phyloP scores from a whole-genome alignment of 2,329 filamentous ascomycete species.

The Xylaria sp. region DNA sequence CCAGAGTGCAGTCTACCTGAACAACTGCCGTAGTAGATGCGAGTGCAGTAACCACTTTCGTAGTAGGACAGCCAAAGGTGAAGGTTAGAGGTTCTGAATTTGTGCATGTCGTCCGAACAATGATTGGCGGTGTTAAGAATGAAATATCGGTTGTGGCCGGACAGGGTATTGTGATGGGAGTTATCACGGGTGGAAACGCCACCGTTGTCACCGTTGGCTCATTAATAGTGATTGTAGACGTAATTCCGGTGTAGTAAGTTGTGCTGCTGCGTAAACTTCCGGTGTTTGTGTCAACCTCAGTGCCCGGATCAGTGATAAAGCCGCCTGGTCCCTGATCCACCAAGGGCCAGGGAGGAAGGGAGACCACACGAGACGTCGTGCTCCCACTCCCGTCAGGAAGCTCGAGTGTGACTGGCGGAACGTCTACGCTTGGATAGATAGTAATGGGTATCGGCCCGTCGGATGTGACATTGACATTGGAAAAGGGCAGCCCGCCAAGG shows the following conservation, averaged over 20 bases:
- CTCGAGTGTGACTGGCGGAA: conserved; percentile 1
- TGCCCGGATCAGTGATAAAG: background rate
- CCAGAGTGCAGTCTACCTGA: background rate
- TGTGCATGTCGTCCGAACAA: background rate
- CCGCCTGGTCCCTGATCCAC: conserved; percentile 6
- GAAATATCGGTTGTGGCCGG: conserved; percentile 1
- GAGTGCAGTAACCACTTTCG: background rate
- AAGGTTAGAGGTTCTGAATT: background rate
- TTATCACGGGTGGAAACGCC: background rate
- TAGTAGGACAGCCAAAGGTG: background rate
- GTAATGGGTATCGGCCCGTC: background rate
- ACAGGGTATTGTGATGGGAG: background rate
- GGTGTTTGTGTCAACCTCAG: background rate
- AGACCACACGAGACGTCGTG: conserved; percentile 15
- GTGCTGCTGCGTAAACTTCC: background rate
- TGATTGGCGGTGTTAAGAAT: background rate
- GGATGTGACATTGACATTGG: conserved; percentile 15
- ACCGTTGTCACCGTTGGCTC: conserved; percentile 18
- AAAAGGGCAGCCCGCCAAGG: conserved; percentile 1
- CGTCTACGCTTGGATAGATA: conserved; percentile 16
- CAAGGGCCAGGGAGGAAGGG: conserved; percentile 30
- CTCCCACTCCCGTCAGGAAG: conserved; percentile 12
- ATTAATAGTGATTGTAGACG: background rate
- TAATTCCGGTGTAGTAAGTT: conserved; percentile 14
- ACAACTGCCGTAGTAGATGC: background rate